A percentile compares a stretch with the other conserved stretches of the same genome.
Evolutionary conservation across 108 stramenopile genomes (phyloP).

Genomic region (Cyclotella choctawhatcheeana): DNA sequence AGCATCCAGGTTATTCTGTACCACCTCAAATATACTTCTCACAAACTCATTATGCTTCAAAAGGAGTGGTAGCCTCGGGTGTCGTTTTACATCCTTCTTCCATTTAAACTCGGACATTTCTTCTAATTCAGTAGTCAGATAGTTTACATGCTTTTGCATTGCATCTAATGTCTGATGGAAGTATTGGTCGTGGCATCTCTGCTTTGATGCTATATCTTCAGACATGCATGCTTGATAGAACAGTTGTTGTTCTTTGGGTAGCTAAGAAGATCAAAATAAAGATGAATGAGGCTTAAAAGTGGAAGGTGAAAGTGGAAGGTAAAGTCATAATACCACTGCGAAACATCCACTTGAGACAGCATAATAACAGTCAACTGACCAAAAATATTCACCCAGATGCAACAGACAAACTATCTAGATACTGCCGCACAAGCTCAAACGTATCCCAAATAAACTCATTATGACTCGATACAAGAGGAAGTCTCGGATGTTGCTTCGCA

Average conservation of each 20-base stretch:
- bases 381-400: not conserved
- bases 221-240: constrained; percentile 52
- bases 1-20: too few relatives aligned
- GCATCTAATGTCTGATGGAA: constrained; percentile 36
- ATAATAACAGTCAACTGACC: too few relatives aligned
- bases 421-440: constrained; percentile 40
- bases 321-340: too few relatives aligned
- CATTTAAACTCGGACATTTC: constrained; percentile 38
- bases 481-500: constrained; percentile 33
- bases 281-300: not conserved
- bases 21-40: too few relatives aligned
- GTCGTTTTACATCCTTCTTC: constrained; percentile 32
- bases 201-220: constrained; percentile 55
- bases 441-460: constrained; percentile 50
- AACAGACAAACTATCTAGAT: constrained; percentile 29
- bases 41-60: constrained; percentile 45
- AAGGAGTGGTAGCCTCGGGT: constrained; percentile 40
- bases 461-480: constrained; percentile 52
- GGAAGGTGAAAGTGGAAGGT: too few relatives aligned
- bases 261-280: not conserved
- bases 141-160: constrained; percentile 54
- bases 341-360: not conserved
- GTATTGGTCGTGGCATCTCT: constrained; percentile 52
- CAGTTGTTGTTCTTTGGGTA: constrained; percentile 13
- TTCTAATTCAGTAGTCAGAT: constrained; percentile 46